Percentiles rank a stretch among this genome's conserved stretches.
phyloP scores from a whole-genome alignment of 2,329 filamentous ascomycete genomes.

The Chrysoporthe austroafricana region DNA sequence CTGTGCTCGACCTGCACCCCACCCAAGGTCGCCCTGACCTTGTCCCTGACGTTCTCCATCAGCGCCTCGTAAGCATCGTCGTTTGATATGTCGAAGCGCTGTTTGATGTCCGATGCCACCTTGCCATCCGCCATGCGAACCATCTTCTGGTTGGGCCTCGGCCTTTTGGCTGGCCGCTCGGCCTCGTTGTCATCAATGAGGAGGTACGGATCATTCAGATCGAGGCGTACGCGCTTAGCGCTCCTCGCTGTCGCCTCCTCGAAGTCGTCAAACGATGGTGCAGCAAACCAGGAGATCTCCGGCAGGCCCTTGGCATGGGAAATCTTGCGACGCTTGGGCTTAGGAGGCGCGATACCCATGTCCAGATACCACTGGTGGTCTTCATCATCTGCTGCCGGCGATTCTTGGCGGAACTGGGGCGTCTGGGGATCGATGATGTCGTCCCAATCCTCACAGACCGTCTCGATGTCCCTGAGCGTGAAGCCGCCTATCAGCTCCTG shows the following conservation, averaged over 20 bases:
- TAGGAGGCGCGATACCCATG: constrained; percentile 56
- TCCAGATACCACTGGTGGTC: constrained; percentile 68
- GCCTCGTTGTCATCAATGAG: constrained; percentile 78
- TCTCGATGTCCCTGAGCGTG: constrained; percentile 77
- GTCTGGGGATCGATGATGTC: constrained; percentile 58
- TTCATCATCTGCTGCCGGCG: constrained; percentile 42
- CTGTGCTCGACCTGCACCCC: constrained; percentile 94
- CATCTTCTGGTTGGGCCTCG: constrained; percentile 58
- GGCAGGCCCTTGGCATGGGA: constrained; percentile 58
- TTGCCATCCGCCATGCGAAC: constrained; percentile 71
- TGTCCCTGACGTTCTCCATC: constrained; percentile 96
- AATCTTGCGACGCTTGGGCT: constrained; percentile 65
- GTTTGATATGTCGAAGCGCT: constrained; percentile 94
- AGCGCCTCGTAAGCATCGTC: constrained; percentile 94
- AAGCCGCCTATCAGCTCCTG: constrained; percentile 74
- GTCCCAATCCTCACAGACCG: constrained; percentile 88
- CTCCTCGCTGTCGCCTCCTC: constrained; percentile 72
- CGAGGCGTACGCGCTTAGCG: constrained; percentile 78
- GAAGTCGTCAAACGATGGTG: constrained; percentile 81
- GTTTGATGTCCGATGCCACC: constrained; percentile 72
- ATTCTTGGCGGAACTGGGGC: constrained; percentile 13
- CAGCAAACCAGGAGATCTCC: constrained; percentile 60
- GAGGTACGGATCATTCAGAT: constrained; percentile 86
- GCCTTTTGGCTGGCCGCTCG: constrained; percentile 64
- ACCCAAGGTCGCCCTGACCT: constrained; percentile 88